phyloP scores from a whole-genome alignment of 2,329 filamentous ascomycete species.

The Fusarium euwallaceae region DNA sequence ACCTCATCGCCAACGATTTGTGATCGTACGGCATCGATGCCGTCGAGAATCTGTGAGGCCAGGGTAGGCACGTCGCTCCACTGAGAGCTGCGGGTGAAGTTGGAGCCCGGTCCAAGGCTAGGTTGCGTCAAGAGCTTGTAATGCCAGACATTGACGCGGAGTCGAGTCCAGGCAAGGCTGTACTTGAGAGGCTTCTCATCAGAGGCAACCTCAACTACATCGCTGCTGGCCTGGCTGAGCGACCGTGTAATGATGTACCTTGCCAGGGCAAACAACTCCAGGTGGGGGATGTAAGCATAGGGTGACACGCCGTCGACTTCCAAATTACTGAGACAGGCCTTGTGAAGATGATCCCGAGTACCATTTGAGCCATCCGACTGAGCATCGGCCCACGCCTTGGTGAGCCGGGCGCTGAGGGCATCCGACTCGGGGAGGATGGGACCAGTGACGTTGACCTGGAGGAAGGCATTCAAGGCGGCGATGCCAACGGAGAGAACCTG shows the following conservation, averaged over 20 bases:
- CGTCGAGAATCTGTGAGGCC: slow-evolving; percentile 62
- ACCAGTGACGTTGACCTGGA: slow-evolving; percentile 90
- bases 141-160: slow-evolving; percentile 80
- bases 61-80: slow-evolving; percentile 72
- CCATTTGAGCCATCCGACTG: slow-evolving; percentile 13
- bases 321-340: slow-evolving; percentile 74
- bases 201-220: slow-evolving; percentile 45
- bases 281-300: slow-evolving; percentile 84
- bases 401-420: slow-evolving; percentile 54
- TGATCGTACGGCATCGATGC: slow-evolving; percentile 57
- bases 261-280: slow-evolving; percentile 87
- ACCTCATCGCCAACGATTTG: slow-evolving; percentile 54
- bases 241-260: slow-evolving; percentile 59
- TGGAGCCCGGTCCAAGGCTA: slow-evolving; percentile 65
- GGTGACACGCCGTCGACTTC: slow-evolving; percentile 87
- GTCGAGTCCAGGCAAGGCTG: slow-evolving; percentile 70
- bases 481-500: slow-evolving; percentile 48
- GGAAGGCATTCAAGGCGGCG: slow-evolving; percentile 76
- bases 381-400: slow-evolving; percentile 54
- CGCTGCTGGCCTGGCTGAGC: slow-evolving; percentile 38
- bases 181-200: slow-evolving; percentile 57
- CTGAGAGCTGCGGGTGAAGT: slow-evolving; percentile 68
- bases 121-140: slow-evolving; percentile 72
- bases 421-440: slow-evolving; percentile 71
- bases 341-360: slow-evolving; percentile 59